phyloP scores from a whole-genome alignment of 805 yeast genomes.

The Candida insectorum region DNA sequence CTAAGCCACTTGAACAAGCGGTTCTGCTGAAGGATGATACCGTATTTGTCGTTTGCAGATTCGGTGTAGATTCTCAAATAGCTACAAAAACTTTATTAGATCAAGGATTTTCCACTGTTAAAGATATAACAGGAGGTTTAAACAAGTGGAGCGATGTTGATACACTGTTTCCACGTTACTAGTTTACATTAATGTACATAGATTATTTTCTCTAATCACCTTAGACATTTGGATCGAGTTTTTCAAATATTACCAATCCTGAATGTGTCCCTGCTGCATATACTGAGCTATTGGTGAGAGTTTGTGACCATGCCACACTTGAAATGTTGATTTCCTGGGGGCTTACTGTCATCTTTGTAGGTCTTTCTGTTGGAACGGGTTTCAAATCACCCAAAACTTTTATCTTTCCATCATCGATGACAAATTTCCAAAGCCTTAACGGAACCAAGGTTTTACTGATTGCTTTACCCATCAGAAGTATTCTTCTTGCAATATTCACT shows the following conservation, averaged over 20 bases:
- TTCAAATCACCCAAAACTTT: constrained; percentile 26
- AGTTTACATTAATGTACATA: constrained; percentile 9
- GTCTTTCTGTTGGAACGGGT: constrained; percentile 27
- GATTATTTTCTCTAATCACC: background rate
- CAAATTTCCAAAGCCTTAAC: constrained; percentile 34
- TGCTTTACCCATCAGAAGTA: constrained; percentile 30
- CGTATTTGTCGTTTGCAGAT: constrained; percentile 71
- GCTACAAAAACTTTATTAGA: constrained; percentile 60
- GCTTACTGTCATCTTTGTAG: constrained; percentile 23
- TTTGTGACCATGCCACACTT: constrained; percentile 57
- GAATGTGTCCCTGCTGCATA: constrained; percentile 52
- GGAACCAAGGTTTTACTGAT: constrained; percentile 39
- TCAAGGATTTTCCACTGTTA: constrained; percentile 46
- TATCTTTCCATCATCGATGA: constrained; percentile 9
- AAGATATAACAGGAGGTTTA: constrained; percentile 79
- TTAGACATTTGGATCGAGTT: constrained; percentile 23
- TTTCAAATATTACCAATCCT: constrained; percentile 49
- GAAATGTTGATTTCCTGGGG: constrained; percentile 52
- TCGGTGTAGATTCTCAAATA: constrained; percentile 86
- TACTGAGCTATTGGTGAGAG: constrained; percentile 36
- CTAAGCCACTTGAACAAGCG: constrained; percentile 10
- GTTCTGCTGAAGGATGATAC: constrained; percentile 19
- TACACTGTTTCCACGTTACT: constrained; percentile 60
- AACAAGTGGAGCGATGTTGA: constrained; percentile 67
- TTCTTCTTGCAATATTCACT: constrained; percentile 36